Base-by-base conservation (phyloP, 495 filamentous ascomycete species). In the Aspergillus bertholletiae region DNA sequence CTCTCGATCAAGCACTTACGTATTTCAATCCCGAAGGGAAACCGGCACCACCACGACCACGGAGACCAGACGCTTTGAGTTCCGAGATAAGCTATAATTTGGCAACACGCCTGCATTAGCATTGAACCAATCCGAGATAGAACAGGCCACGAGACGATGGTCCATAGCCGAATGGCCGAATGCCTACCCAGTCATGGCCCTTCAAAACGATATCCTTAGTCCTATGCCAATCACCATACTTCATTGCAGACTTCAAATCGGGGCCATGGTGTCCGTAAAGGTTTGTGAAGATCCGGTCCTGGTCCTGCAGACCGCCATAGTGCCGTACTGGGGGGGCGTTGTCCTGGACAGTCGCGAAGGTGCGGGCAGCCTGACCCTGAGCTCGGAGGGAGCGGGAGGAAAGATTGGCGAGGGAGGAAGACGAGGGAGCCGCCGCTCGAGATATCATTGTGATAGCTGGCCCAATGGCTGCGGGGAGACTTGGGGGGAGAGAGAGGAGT, bases 21-120 rank as follows among this genome's bases (percentile, higher is more conserved):
- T 95, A 98, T 92, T 98, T 98, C 81, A 97, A 76, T 54, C 94
- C 94, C 13, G 93, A 96, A 54, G 94, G 94, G 67, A 98, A 98
- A 64, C 94, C 94, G 74, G 94, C 94, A 73, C 94, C 94, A 73
- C 94, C 94, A 75, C 94, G 88, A 53, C 94, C 94, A 73, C 94
- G 87, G 46, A 98, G 84, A 59, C 94, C 94, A 5, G 94, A 98
- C 9, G 90, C 84, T 79, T 97, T 98, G 74, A 98, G 84, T 73
- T 98, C 94, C 49, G 85, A 84, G 60, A 98, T 97, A 66, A 98
- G 94, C 86, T 89, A 64, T 58, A 18, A 58, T 39, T 43, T 22
- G 39, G 13, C 37, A 15, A 47, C 30, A 57, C 22, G 7, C 40
- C 46, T 32, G 46, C 24, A 58, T 68, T 54, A 64, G 66, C 58